Conservation (phyloP, 805 yeast species). For the Martiniozyma abietophila region DNA sequence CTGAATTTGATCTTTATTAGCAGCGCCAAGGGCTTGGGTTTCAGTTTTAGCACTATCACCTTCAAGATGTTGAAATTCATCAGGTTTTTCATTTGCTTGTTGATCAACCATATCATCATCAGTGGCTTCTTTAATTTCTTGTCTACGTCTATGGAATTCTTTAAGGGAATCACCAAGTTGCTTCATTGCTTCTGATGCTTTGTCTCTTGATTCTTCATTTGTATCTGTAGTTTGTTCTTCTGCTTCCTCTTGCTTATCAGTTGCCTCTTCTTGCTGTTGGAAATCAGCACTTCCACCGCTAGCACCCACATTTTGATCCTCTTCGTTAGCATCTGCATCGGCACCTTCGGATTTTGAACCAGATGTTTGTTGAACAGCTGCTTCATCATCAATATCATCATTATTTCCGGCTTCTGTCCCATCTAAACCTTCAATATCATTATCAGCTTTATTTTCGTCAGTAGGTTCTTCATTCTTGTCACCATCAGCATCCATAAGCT, state of each 20-base stretch:
- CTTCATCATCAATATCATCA: constrained; percentile 25
- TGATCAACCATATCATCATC: constrained; percentile 44
- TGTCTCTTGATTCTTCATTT: constrained; percentile 51
- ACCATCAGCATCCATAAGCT: constrained; percentile 22
- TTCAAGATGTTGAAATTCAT: constrained; percentile 77
- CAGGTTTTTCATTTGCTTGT: constrained; percentile 60
- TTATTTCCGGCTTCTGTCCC: constrained; percentile 27
- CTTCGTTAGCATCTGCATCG: constrained; percentile 28
- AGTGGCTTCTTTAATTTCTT: constrained; percentile 70
- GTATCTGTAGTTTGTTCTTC: constrained; percentile 37
- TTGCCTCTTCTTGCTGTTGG: constrained; percentile 33
- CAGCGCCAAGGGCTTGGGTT: constrained; percentile 90
- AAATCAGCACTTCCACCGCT: constrained; percentile 39
- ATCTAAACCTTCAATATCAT: constrained; percentile 22
- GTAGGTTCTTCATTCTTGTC: constrained; percentile 20
- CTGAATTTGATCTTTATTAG: constrained; percentile 71
- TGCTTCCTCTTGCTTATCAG: constrained; percentile 31
- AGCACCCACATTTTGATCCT: constrained; percentile 58
- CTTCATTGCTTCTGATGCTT: constrained; percentile 68
- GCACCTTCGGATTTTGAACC: constrained; percentile 31
- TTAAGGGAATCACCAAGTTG: constrained; percentile 88
- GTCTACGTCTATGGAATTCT: constrained; percentile 83
- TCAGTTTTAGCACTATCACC: constrained; percentile 71
- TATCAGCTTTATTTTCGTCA: constrained; percentile 24
- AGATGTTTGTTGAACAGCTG: constrained; percentile 26